A percentile compares a stretch with the other conserved stretches of the same genome.
Evolutionary conservation across 2,329 filamentous ascomycete species (phyloP).

Genomic region (Alternaria infectoria): DNA sequence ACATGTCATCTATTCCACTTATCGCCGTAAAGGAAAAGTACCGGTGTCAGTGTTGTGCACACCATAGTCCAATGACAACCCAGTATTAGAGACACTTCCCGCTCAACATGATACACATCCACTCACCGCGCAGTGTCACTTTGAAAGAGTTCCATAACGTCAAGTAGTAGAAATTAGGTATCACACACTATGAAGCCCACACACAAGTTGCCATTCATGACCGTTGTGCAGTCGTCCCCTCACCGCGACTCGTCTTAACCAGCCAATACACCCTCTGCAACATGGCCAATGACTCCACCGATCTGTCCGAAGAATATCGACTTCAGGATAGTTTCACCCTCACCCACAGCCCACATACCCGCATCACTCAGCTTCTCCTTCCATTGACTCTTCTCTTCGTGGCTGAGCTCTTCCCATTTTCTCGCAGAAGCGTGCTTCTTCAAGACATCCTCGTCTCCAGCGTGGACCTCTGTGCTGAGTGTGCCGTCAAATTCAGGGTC

Average conservation of each 20-base stretch:
- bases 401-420: slow-evolving; percentile 73
- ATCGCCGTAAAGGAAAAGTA: not conserved
- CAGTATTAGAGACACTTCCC: slow-evolving; percentile 3
- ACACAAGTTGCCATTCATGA: not conserved
- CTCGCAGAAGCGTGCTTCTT: slow-evolving; percentile 57
- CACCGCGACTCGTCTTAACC: not conserved
- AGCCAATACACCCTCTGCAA: slow-evolving; percentile 42
- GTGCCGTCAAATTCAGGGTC: slow-evolving; percentile 46
- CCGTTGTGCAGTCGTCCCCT: not conserved
- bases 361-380: slow-evolving; percentile 70
- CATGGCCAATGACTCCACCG: slow-evolving; percentile 61
- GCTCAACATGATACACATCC: slow-evolving; percentile 11
- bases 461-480: slow-evolving; percentile 51
- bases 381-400: slow-evolving; percentile 70
- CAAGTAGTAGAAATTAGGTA: not conserved
- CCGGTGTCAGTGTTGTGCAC: not conserved
- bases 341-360: slow-evolving; percentile 79
- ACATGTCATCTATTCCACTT: not conserved
- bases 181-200: not conserved
- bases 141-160: not conserved
- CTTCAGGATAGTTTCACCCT: slow-evolving; percentile 78
- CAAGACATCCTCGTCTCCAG: slow-evolving; percentile 38
- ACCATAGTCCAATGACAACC: slow-evolving; percentile 2
- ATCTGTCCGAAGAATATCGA: slow-evolving; percentile 79
- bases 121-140: slow-evolving; percentile 11